Base-by-base conservation (phyloP, 2,329 filamentous ascomycete genomes). In the Cyclaneusma minus region DNA sequence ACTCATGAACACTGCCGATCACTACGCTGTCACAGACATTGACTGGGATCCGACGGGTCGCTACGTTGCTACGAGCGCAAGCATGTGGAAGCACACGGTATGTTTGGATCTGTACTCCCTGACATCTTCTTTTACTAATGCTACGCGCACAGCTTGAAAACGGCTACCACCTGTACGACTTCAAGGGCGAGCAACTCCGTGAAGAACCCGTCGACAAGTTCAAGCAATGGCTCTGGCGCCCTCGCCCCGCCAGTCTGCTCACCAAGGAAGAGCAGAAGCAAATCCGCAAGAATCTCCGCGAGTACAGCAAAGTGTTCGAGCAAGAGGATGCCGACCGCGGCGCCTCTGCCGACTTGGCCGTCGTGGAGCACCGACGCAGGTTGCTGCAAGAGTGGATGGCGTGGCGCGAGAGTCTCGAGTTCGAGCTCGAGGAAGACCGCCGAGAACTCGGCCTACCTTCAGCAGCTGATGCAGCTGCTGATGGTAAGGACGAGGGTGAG, bases 11-110 rank as follows among this genome's bases (percentile, higher is more conserved):
- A 81, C 75, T 3, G 78, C 70, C 25, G 89, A 98, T 44, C 89
- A 98, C 60, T 98, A 95, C 54, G 89, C 89, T 51, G 77, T 98
- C 28, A 98, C 89, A 14, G 87, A 98, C 48, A 75, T 95, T 25
- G 87, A 95, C 50, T 98, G 89, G 89, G 89, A 98, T 48, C 85
- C 89, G 7, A 92, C 84, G 30, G 89, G 89, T 33, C 77, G 89
- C 36, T 98, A 84, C 48, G 82, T 98, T 23, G 83, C 85, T 35
- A 91, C 81, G 21, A 91, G 84, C 61, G 85, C 87, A 22, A 89
- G 80, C 47, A 74, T 81, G 27, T 98, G 89, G 85, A 94, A 93
- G 56, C 87, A 95, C 54, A 67, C 77, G 42, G 85, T 93, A 76
- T 62, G 81, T 59, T 24, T 21, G 8, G 26, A 12, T 13, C n/a